phyloP scores from a whole-genome alignment of 306 rosid genomes.

The Castanospermum australe region DNA sequence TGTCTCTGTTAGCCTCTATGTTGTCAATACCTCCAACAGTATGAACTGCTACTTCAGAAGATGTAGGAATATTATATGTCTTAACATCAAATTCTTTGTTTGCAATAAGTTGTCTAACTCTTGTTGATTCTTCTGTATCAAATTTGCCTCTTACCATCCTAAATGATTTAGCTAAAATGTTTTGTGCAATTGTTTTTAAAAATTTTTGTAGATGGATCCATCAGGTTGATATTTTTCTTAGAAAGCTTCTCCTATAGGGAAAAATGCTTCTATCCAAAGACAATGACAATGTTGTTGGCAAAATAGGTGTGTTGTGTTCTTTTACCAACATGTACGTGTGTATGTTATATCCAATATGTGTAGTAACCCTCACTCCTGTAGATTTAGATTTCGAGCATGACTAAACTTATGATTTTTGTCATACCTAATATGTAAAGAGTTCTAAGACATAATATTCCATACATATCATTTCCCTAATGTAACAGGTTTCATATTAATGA shows the following conservation, averaged over 20 bases:
- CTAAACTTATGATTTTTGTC: neutral
- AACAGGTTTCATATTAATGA: too few species aligned
- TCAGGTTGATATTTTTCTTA: slow-evolving; percentile 96
- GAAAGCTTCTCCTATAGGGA: slow-evolving; percentile 99
- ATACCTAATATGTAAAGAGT: neutral
- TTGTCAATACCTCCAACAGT: too few species aligned
- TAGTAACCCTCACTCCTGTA: neutral
- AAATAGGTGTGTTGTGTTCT: slow-evolving; percentile 8
- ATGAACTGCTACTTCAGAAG: too few species aligned
- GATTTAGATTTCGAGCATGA: neutral
- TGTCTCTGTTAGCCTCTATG: too few species aligned
- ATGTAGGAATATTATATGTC: too few species aligned
- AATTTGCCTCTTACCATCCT: too few species aligned
- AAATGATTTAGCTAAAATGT: too few species aligned
- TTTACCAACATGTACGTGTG: neutral
- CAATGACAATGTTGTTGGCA: slow-evolving; percentile 17
- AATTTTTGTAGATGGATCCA: slow-evolving; percentile 83
- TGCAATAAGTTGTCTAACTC: neutral
- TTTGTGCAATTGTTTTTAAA: slow-evolving; percentile 22
- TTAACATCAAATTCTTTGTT: too few species aligned
- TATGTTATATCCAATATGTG: neutral
- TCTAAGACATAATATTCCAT: neutral
- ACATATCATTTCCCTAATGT: too few species aligned
- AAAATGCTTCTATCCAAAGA: slow-evolving; percentile 93
- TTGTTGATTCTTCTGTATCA: too few species aligned